Evolutionary conservation across 441 rosid species (phyloP).

Genomic region (Erodium moschatum): DNA sequence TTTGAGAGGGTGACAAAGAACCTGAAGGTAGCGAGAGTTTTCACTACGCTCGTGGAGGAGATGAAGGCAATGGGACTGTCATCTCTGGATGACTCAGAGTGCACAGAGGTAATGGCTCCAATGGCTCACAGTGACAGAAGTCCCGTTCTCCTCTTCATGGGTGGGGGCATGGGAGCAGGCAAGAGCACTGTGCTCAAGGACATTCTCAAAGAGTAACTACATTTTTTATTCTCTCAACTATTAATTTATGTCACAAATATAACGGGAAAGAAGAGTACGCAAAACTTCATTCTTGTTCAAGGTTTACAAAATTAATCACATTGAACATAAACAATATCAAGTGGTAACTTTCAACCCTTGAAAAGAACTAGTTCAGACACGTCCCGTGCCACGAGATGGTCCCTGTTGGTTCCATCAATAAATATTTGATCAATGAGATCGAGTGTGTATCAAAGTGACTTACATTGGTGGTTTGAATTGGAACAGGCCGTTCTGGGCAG

Average conservation of each 20-base stretch:
- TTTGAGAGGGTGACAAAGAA: constrained; percentile 55
- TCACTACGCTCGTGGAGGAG: constrained; percentile 65
- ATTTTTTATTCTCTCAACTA: background rate
- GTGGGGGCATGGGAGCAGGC: constrained; percentile 97
- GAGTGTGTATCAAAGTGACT: background rate
- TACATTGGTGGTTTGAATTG: background rate
- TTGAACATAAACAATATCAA: too few relatives aligned
- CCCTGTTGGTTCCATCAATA: too few relatives aligned
- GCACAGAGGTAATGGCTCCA: constrained; percentile 69
- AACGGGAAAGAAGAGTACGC: too few relatives aligned
- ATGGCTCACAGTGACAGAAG: constrained; percentile 57
- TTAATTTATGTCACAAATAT: background rate
- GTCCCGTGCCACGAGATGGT: too few relatives aligned
- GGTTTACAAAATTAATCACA: background rate
- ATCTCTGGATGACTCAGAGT: constrained; percentile 25
- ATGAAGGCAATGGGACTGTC: constrained; percentile 45
- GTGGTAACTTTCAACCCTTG: too few relatives aligned
- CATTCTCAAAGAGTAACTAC: constrained; percentile 53
- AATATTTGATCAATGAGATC: too few relatives aligned
- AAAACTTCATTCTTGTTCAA: background rate
- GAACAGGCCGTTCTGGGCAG: constrained; percentile 67
- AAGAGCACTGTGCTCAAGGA: constrained; percentile 85
- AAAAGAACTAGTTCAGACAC: too few relatives aligned
- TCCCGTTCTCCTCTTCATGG: constrained; percentile 82
- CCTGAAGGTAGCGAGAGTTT: constrained; percentile 44